These are phyloP conservation scores for Nakazawaea populi DNA, from an alignment of 805 yeast species.

Conservation along the genomic window DNA sequence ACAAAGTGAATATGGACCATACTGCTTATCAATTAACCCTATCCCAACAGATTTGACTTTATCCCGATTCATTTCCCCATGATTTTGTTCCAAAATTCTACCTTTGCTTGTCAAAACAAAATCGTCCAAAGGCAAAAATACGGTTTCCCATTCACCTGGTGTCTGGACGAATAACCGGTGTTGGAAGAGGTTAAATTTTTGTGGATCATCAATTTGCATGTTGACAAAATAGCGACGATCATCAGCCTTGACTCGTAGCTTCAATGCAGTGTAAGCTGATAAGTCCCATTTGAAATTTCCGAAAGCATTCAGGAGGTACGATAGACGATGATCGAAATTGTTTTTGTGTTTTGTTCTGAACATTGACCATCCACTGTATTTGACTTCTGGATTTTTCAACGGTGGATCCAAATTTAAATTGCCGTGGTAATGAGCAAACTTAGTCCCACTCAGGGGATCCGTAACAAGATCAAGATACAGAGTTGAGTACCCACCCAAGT, in stretches of 20 bases:
- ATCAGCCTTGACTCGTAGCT: constrained; percentile 68
- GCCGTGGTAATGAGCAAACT: constrained; percentile 65
- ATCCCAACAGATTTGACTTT: constrained; percentile 70
- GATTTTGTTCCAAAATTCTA: constrained; percentile 43
- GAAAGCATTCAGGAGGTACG: constrained; percentile 28
- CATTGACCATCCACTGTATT: constrained; percentile 73
- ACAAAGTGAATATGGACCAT: constrained; percentile 67
- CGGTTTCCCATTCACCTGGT: constrained; percentile 82
- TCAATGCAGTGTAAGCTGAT: constrained; percentile 55
- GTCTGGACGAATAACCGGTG: constrained; percentile 67
- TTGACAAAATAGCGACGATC: constrained; percentile 71
- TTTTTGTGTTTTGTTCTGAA: constrained; percentile 68
- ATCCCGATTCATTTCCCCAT: constrained; percentile 51
- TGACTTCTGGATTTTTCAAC: constrained; percentile 55
- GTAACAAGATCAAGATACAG: constrained; percentile 39
- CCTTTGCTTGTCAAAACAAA: constrained; percentile 85
- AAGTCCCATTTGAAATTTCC: constrained; percentile 62
- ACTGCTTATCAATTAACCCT: constrained; percentile 71
- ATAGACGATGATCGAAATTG: constrained; percentile 36
- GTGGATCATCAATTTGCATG: constrained; percentile 74
- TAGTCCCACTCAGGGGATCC: constrained; percentile 22
- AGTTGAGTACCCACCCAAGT: constrained; percentile 74
- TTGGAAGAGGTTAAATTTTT: constrained; percentile 75
- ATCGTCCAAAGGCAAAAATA: constrained; percentile 68
- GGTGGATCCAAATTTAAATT: constrained; percentile 60